Base-by-base conservation (phyloP, 2,329 filamentous ascomycete species). In the Truncatella angustata region DNA sequence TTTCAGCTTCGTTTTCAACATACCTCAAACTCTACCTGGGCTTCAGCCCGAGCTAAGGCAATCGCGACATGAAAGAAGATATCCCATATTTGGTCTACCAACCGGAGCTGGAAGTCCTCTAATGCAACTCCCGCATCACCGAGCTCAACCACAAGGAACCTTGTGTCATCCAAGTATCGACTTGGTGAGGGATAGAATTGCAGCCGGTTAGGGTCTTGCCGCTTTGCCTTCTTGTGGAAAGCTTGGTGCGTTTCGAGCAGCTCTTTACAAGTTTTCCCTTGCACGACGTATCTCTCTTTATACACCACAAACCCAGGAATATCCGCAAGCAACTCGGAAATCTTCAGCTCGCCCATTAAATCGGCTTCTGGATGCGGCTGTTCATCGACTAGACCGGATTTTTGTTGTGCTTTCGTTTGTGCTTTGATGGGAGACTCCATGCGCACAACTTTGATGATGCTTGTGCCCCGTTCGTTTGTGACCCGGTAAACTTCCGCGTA, bases 401-500 rank as follows among this genome's bases (percentile, higher is more conserved):
- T 72, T 50, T 77, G 68, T 63, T 85, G 81, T 0, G 77, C 66
- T 53, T 81, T 83, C 6, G 81, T 84, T 59, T 82, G 79, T 0
- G 78, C 62, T 54, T 77, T 81, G 54, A 85, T 80, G 4, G 80
- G 79, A 1, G 81, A 84, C 10, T 77, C 66, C 9, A 87, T 73
- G 2, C 82, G 77, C 53, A 86, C 82, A 18, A 81, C 78, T 58
- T 87, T 87, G 67, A 87, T 81, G 60, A 87, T 85, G 63, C 81
- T 85, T 23, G 79, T 83, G 7, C 82, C 82, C 14, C 76, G 72
- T 40, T 74, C 71, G 60, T 84, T 86, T 43, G 73, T 79, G 57
- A 86, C 75, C 9, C 82, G 80, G 59, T 86, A 87, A 9, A 87
- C 82, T 62, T 87, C 84, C 5, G 84, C 82, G 58, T 81, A 87